Evolutionary conservation across 2,329 filamentous ascomycete species (phyloP), one percentile per base, ranked within the genome.

Genomic region (Cordyceps militaris): DNA sequence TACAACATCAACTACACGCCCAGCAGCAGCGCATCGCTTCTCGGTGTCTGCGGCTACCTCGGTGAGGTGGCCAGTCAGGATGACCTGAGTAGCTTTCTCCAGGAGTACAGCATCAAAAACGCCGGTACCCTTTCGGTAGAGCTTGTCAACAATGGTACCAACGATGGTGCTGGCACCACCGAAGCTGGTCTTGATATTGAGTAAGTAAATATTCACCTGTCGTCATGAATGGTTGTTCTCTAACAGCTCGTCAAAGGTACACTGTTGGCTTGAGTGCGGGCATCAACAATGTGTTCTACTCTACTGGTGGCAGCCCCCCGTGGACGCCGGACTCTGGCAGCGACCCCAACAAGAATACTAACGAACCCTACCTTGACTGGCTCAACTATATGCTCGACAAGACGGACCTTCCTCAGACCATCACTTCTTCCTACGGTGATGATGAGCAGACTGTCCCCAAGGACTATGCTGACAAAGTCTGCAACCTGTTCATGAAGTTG

Each of bases 341-440:
- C 46, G 11, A 38, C 50, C 34, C 40, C 23, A 59, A 56, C 57
- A 44, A 36, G n/a, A 59, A 59, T 51, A 44, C 43, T 36, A 59
- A 59, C 38, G 57, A 59, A 30, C 57, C 51, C 13, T 56, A 56
- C 46, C 51, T 56, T 9, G 57, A 56, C 46, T 56, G 51, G 57
- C 51, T 59, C 30, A 55, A 59, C 16, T 56, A 59, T 23, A 56
- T 47, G 3, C 32, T 59, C 4, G 38, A 26, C 38, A 55, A 56
- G 28, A 23, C 48, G 24, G n/a, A 46, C 21, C 52, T 47, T 21
- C 36, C 57, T 10, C 44, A 56, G 30, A 59, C 57, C 21, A 44
- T 56, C 38, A 46, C 57, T 21, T 51, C 53, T 36, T 59, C 57
- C n/a, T 59, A 59, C 24, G 51, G 57, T 23, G 57, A 56, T 28